Evolutionary conservation across 768 basidiomycete genomes (phyloP), one percentile per base, ranked within the genome.

Genomic region (Lentinula sp.): DNA sequence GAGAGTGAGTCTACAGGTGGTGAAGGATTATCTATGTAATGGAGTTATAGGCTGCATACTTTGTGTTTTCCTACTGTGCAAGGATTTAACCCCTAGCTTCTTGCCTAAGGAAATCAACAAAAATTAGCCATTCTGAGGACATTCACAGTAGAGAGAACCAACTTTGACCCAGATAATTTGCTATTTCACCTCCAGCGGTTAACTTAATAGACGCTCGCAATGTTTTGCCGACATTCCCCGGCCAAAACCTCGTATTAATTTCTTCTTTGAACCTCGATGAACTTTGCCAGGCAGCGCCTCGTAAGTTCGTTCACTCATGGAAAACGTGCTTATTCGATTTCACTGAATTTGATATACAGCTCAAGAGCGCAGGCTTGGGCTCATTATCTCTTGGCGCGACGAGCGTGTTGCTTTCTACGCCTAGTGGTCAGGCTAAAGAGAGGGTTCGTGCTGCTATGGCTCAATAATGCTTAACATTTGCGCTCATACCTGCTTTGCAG

Each of bases 401-500:
- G 21, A 21, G 39, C n/a, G 50, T 32, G 8, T 11, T 51, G n/a
- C 50, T 51, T 16, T 34, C 50, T 6, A 16, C 50, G n/a, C 21
- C 46, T 10, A 7, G 15, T 15, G 23, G 54, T 21, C 34, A 23
- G 6, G 3, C 35, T 16, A 56, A 56, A 56, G 55, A 43, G 18
- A 56, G 43, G 55, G 55, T 59, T 62, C 51, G 52, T 23, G 31
- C 28, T 53, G 32, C 9, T 53, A 9, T 51, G 11, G 13, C 2
- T 51, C 52, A 37, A 39, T 18, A 5, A 16, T 2, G 0, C 15
- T 2, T 13, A 4, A 1, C 8, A 32, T 53, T 37, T 37, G 13
- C 13, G 32, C 15, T 34, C n/a, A 40, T 21, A 5, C 18, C 21
- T 15, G 8, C 9, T 34, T n/a, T 13, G 16, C 23, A 98, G 95